A percentile compares a stretch with the other conserved stretches of the same genome.
Evolutionary conservation across 257 asterid genomes (phyloP).

Genomic region (Echium plantagineum): DNA sequence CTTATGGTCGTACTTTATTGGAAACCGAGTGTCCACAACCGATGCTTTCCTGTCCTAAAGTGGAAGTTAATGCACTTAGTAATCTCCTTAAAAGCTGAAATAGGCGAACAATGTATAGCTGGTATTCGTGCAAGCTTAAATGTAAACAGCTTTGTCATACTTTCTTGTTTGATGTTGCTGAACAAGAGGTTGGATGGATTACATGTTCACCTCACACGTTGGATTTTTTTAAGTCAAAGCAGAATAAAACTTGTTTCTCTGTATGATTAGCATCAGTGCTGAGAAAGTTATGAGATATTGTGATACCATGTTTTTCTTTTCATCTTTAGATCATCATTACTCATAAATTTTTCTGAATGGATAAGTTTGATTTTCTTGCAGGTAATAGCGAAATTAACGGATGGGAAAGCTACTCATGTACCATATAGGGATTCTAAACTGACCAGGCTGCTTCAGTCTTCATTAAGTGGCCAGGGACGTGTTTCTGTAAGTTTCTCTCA

Average conservation of each 20-base stretch:
- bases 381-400: conserved; percentile 95
- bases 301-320: not conserved
- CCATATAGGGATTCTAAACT: conserved; percentile 96
- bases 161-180: not conserved
- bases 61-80: not conserved
- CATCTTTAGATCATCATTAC: conserved; percentile 1
- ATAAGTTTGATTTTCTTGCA: conserved; percentile 27
- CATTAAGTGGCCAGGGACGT: conserved; percentile 96
- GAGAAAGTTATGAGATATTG: not conserved
- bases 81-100: not conserved
- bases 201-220: not conserved
- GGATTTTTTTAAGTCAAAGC: not conserved
- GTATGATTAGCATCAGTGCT: not conserved
- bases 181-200: not conserved
- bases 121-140: not conserved
- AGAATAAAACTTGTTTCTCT: not conserved
- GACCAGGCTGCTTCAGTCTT: conserved; percentile 97
- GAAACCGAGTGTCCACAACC: not conserved
- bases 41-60: not conserved
- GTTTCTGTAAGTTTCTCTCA: conserved; percentile 66
- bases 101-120: no score
- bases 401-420: conserved; percentile 74
- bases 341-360: not conserved
- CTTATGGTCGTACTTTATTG: no score
- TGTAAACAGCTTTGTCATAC: no score